These are phyloP conservation scores for Phaeosphaeriaceae sp. DNA, from an alignment of 2,329 filamentous ascomycete species.

Conservation along the genomic window DNA sequence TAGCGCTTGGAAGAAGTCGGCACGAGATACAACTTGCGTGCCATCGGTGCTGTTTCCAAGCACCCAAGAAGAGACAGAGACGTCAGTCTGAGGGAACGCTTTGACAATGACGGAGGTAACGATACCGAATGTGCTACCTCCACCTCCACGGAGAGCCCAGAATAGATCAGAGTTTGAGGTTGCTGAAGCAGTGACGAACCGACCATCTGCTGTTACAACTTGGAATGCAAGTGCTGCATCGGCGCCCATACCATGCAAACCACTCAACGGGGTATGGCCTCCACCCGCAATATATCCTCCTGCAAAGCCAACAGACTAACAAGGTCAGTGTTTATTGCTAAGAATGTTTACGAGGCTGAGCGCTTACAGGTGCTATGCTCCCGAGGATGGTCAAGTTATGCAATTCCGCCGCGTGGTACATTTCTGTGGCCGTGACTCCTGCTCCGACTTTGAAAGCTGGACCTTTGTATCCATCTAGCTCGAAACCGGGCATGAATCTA, in stretches of 20 bases:
- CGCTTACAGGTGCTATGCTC: slow-evolving; percentile 8
- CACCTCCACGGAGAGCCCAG: slow-evolving; percentile 19
- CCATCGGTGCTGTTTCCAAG: slow-evolving; percentile 8
- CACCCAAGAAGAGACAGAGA: neutral
- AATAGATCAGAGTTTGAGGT: slow-evolving; percentile 13
- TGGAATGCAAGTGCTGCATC: slow-evolving; percentile 32
- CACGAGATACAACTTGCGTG: slow-evolving; percentile 7
- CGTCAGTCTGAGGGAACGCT: slow-evolving; percentile 17
- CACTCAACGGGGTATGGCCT: slow-evolving; percentile 26
- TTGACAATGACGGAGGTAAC: slow-evolving; percentile 19
- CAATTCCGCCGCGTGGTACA: slow-evolving; percentile 19
- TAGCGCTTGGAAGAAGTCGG: slow-evolving; percentile 25
- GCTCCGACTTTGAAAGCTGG: slow-evolving; percentile 32
- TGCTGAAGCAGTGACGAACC: slow-evolving; percentile 25
- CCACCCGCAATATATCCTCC: slow-evolving; percentile 21
- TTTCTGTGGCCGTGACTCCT: slow-evolving; percentile 30
- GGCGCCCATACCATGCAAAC: slow-evolving; percentile 27
- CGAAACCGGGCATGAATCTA: slow-evolving; percentile 16
- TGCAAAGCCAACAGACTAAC: slow-evolving; percentile 36
- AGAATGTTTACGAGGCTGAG: neutral
- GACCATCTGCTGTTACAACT: slow-evolving; percentile 33
- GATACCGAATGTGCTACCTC: slow-evolving; percentile 21
- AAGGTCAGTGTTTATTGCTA: neutral
- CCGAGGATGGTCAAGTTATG: slow-evolving; percentile 32
- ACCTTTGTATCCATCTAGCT: slow-evolving; percentile 22